Evolutionary conservation across 2,329 filamentous ascomycete genomes (phyloP), one percentile per base, ranked within the genome.

Genomic region (Fusarium nygamai): DNA sequence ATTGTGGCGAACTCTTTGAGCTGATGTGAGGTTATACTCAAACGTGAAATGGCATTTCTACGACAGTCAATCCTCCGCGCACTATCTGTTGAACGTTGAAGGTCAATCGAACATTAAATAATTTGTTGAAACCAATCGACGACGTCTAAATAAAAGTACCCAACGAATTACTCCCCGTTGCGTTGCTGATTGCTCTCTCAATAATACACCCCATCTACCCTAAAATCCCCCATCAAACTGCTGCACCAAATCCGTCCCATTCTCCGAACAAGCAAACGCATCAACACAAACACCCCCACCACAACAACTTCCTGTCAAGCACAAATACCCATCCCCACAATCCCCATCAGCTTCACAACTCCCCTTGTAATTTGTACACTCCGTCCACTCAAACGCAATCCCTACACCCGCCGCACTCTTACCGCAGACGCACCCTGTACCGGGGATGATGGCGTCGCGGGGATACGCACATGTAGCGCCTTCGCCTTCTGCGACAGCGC

Each of bases 281-380:
- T 83, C 80, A 65, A 83, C 77, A 58, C 82, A 83, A 9, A 83
- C 81, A 6, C 82, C 82, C 3, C 72, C 69, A 3, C 79, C 81
- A 46, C 82, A 83, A 54, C 82, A 83, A 60, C 79, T 83, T n/a
- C 81, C 82, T 16, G 72, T 79, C 53, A 83, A 38, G 46, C 82
- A 83, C 44, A 82, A 68, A 63, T 78, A 79, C 6, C 72, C 76
- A 17, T 65, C 46, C 14, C 76, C 61, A 2, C 78, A 79, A 27
- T 80, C 70, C 0, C 76, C 78, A 22, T 78, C 72, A 3, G 51
- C 66, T 10, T 68, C 70, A 53, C 82, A 83, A 20, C 80, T 80
- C 2, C 64, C 65, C 41, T 81, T 79, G 7, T 62, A 83, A 61
- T 82, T 82, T 6, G 76, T 78, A 47, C 82, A 83, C 73, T 82